Evolutionary conservation across 345 rosid genomes (phyloP), one percentile per base, ranked within the genome.

Genomic region (Noccaea caerulescens): DNA sequence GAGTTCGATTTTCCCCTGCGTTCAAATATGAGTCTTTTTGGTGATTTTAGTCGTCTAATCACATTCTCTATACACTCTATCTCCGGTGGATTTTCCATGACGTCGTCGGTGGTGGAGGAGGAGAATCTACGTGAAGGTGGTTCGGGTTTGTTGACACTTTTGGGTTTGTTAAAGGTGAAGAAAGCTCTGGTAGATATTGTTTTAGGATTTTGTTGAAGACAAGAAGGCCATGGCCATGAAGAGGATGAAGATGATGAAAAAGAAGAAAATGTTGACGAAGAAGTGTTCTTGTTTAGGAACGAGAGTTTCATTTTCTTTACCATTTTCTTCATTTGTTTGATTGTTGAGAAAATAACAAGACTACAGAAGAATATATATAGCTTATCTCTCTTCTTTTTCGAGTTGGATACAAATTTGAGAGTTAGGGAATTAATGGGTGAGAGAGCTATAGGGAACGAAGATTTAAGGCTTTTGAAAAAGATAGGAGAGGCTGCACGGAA

Each of bases 11-110:
- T 69, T 6, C 84, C 83, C 6, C 82, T 87, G 0, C 86, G 86
- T 68, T 91, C 91, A 27, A 91, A 91, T 52, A 83, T 85, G 59
- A 93, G 77, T 78, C 98, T 61, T 63, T 85, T 85, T 0, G 92
- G 86, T 75, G 91, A 84, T 77, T 83, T 79, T 41, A 77, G 82
- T 3, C 83, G 82, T 2, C 84, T 82, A 1, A 93, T 82, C 18
- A 91, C 81, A 55, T 49, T 72, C 77, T 91, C 97, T 43, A 67
- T 59, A 14, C 47, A 83, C 33, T 41, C 84, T 78, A 60, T 68
- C 84, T 5, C 77, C 75, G 0, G 68, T 44, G 5, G 51, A 53
- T 2, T 37, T 49, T 49, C 46, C 38, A 41, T 58, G 30, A 6
- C 6, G 18, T 72, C 72, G 20, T 67, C 54, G 0, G 5, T 32